A percentile compares a stretch with the other conserved stretches of the same genome.
phyloP scores from a whole-genome alignment of 2,329 filamentous ascomycete genomes.

The Leptographium procerum region DNA sequence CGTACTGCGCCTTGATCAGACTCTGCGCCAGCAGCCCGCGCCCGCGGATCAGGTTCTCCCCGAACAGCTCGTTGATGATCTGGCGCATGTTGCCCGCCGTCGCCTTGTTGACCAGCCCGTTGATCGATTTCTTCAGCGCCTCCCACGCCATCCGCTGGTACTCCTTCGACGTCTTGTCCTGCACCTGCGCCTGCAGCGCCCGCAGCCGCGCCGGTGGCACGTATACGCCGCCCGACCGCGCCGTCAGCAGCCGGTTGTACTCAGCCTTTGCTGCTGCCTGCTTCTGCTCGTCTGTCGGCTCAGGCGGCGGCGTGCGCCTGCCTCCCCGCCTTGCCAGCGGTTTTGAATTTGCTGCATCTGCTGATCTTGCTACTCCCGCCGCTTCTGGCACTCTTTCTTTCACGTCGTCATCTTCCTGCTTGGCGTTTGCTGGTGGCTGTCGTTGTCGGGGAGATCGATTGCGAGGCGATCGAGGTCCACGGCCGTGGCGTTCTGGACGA shows the following conservation, averaged over 20 bases:
- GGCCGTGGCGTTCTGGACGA: conserved; percentile 3
- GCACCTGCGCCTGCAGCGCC: conserved; percentile 91
- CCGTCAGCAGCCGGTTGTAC: conserved; percentile 82
- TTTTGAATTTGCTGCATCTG: not conserved
- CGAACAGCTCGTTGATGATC: conserved; percentile 91
- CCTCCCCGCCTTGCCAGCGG: not conserved
- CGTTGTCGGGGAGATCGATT: too few relatives aligned
- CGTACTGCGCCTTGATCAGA: conserved; percentile 97
- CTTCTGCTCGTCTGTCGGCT: conserved; percentile 66
- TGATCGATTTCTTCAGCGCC: conserved; percentile 96
- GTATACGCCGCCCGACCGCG: conserved; percentile 92
- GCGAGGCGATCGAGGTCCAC: not conserved
- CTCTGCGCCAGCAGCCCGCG: conserved; percentile 87
- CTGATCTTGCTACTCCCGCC: not conserved
- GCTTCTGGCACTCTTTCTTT: not conserved
- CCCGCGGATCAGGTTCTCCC: conserved; percentile 85
- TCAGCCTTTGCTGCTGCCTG: conserved; percentile 82
- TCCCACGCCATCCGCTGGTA: conserved; percentile 99
- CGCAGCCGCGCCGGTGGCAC: conserved; percentile 85
- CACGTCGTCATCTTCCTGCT: not conserved
- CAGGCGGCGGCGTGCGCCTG: conserved; percentile 23
- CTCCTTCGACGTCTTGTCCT: conserved; percentile 90
- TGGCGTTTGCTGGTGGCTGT: not conserved
- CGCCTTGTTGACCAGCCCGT: conserved; percentile 98
- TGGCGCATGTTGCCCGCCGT: conserved; percentile 97